Evolutionary conservation across 257 asterid genomes (phyloP).

Genomic region (Solanum tarijense): DNA sequence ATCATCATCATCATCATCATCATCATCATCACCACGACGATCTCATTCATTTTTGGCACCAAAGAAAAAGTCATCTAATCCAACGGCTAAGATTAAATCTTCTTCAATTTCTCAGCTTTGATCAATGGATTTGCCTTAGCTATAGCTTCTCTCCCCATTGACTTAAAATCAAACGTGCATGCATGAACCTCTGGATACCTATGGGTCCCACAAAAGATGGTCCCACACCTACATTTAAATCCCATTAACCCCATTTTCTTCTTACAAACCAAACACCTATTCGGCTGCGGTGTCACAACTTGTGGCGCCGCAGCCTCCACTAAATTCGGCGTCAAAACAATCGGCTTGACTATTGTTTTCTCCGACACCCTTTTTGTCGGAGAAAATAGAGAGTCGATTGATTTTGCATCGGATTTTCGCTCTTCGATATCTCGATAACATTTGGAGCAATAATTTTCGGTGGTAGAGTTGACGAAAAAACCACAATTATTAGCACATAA

Average conservation of each 20-base stretch:
- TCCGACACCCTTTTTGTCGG: background rate
- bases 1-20: too few species aligned
- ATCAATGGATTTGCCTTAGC: constrained; percentile 76
- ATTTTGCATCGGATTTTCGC: background rate
- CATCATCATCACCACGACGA: too few species aligned
- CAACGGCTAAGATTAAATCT: constrained; percentile 39
- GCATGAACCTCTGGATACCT: constrained; percentile 82
- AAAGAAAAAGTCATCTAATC: background rate
- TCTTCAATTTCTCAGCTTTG: constrained; percentile 49
- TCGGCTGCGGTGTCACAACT: constrained; percentile 10
- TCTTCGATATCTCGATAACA: background rate
- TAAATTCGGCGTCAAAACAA: background rate
- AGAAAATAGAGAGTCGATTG: background rate
- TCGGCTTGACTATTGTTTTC: background rate
- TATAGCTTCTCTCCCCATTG: constrained; percentile 70
- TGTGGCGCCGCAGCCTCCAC: background rate
- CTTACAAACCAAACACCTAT: constrained; percentile 58
- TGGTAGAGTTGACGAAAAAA: background rate
- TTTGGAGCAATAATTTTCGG: background rate
- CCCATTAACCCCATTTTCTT: constrained; percentile 77
- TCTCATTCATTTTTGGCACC: too few species aligned
- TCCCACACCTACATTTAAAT: constrained; percentile 71
- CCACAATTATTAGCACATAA: background rate
- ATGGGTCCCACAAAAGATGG: constrained; percentile 70
- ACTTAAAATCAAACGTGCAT: constrained; percentile 64